Evolutionary conservation across 2,329 filamentous ascomycete genomes (phyloP), one percentile per base, ranked within the genome.

Genomic region (Ceratocystis huliohia): DNA sequence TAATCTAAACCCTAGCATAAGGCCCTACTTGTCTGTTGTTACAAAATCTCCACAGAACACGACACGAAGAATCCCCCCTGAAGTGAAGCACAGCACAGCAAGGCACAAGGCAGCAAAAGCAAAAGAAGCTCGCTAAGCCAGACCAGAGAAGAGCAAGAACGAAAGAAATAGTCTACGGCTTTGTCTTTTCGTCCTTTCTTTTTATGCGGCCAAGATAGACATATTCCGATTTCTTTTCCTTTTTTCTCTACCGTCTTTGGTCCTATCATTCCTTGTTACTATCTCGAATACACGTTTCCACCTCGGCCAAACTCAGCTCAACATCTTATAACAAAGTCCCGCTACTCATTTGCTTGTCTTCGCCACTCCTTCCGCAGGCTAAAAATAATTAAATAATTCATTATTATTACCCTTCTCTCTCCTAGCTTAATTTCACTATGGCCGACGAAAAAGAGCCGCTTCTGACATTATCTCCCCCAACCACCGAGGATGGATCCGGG

Each of bases 401-500:
- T 30, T 50, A n/a, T 25, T 25, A n/a, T 56, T 28, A 15, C 10
- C 20, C 25, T 25, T 13, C 20, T 30, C 13, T 28, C 8, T 56
- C n/a, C 8, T 30, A 28, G 25, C 20, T 48, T 20, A 37, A 15
- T 25, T 33, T 46, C 46, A 20, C 28, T 30, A 48, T 50, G 20
- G 8, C 28, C 28, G 48, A 53, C n/a, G 22, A 48, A 30, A 64
- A 53, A 30, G 63, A 53, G 15, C 46, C 63, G 25, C 33, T 56
- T 20, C 63, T 28, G 28, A 17, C 46, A 15, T 25, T 64, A 15
- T 50, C 46, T 17, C 30, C 46, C 17, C 44, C 63, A 10, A 63
- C 59, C 13, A 28, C 45, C 28, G 66, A 68, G 25, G 63, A 44
- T 28, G 53, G 33, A 70, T 74, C 73, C 67, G 71, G 72, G 61